phyloP scores from a whole-genome alignment of 768 basidiomycete genomes.

The Pisolithus microcarpus region DNA sequence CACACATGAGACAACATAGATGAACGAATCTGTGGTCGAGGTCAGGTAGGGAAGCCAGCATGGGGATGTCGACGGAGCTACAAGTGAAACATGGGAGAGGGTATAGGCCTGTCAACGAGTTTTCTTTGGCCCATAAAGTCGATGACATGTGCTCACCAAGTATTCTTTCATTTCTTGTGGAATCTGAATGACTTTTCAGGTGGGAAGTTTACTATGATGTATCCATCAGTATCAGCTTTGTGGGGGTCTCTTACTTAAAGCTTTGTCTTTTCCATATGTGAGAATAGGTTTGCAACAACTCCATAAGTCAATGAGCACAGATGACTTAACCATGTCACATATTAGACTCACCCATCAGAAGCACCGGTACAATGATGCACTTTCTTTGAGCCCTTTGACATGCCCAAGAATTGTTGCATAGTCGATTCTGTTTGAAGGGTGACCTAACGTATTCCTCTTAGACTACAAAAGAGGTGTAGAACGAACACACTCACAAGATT shows the following conservation, averaged over 20 bases:
- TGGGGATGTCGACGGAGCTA: slow-evolving; percentile 89
- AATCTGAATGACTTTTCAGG: slow-evolving; percentile 93
- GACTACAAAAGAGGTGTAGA: not conserved
- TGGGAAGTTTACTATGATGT: slow-evolving; percentile 95
- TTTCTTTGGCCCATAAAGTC: not conserved
- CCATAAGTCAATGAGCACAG: slow-evolving; percentile 4
- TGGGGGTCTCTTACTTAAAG: slow-evolving; percentile 85
- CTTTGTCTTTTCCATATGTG: slow-evolving; percentile 91
- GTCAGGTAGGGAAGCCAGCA: slow-evolving; percentile 85
- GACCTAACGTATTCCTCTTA: slow-evolving; percentile 38
- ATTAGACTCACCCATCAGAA: slow-evolving; percentile 76
- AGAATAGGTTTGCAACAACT: slow-evolving; percentile 97
- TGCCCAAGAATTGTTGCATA: slow-evolving; percentile 66
- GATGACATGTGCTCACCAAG: slow-evolving; percentile 51
- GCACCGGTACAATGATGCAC: slow-evolving; percentile 74
- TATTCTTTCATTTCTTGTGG: slow-evolving; percentile 75
- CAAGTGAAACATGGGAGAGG: slow-evolving; percentile 88
- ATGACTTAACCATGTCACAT: not conserved
- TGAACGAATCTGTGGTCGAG: slow-evolving; percentile 95
- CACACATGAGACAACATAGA: slow-evolving; percentile 95
- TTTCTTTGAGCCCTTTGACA: slow-evolving; percentile 63
- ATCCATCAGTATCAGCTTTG: slow-evolving; percentile 91
- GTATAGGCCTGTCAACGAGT: slow-evolving; percentile 32
- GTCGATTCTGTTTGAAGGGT: slow-evolving; percentile 70
- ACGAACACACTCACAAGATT: slow-evolving; percentile 60